phyloP scores from a whole-genome alignment of 768 basidiomycete species.

The Piloderma croceum region DNA sequence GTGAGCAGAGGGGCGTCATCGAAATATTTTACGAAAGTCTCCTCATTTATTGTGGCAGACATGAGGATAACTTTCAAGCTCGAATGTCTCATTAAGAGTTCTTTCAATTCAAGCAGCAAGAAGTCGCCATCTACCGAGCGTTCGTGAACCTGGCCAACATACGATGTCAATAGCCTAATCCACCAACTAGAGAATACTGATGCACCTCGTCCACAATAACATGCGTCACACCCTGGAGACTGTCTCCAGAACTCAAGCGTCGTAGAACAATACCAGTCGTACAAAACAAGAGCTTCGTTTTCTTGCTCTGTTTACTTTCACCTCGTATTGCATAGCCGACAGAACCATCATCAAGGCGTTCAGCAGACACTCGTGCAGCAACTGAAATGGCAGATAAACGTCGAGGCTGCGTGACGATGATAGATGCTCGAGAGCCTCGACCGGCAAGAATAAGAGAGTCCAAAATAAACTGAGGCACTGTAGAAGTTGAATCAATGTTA shows the following conservation, averaged over 20 bases:
- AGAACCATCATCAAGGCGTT: slow-evolving; percentile 68
- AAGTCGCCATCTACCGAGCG: slow-evolving; percentile 90
- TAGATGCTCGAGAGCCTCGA: slow-evolving; percentile 60
- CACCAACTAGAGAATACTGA: background rate
- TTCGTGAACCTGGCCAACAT: slow-evolving; percentile 68
- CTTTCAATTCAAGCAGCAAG: slow-evolving; percentile 76
- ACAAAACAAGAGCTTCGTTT: slow-evolving; percentile 80
- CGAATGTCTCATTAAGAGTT: slow-evolving; percentile 58
- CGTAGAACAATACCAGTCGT: slow-evolving; percentile 92
- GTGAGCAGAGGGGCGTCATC: slow-evolving; percentile 69
- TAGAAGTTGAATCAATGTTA: background rate
- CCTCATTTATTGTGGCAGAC: slow-evolving; percentile 93
- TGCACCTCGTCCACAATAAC: slow-evolving; percentile 78
- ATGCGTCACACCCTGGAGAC: slow-evolving; percentile 67
- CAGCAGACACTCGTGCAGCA: slow-evolving; percentile 78
- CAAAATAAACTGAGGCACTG: slow-evolving; percentile 86
- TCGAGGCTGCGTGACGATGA: slow-evolving; percentile 86
- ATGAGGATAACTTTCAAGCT: slow-evolving; percentile 80
- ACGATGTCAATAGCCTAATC: background rate
- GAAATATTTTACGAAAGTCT: slow-evolving; percentile 81
- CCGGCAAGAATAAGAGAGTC: slow-evolving; percentile 67
- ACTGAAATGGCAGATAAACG: slow-evolving; percentile 87
- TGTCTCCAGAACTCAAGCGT: slow-evolving; percentile 69
- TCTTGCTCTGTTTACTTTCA: slow-evolving; percentile 60
- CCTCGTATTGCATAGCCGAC: slow-evolving; percentile 90